Evolutionary conservation across 176 grass and related monocot species (phyloP), one percentile per base, ranked within the genome.

Genomic region (Triticum turgidum): DNA sequence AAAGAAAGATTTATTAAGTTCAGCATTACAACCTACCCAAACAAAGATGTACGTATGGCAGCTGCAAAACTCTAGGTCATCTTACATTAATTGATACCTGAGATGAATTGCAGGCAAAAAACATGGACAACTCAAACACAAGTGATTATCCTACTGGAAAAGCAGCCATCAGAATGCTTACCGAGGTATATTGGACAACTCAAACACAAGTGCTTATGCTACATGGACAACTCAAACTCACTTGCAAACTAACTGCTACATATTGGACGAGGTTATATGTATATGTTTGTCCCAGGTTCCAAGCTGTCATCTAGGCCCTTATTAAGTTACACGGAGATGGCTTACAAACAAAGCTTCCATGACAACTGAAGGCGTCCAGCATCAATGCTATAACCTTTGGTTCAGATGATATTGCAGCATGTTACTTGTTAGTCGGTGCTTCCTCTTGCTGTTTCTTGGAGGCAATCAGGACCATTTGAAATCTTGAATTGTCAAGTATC

Each of bases 51-150:
- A 34, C 6, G 1, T 42, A 25, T 1, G 14, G 68, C 15, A 82
- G 52, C 79, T 70, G 72, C 3, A 82, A 82, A 71, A 42, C 22
- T 51, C n/a, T 82, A 78, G 12, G 45, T 77, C 38, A 76, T 65
- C 13, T 77, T 65, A 65, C 41, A 78, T 54, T 81, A 90, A 77
- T 45, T 76, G 45, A 76, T 7, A 54, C 30, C 42, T 75, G 42
- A 75, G 25, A 15, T 86, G 13, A 69, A 54, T 18, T 54, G 61
- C 13, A 74, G 38, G 62, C 4, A 44, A 82, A 82, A 70, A 64
- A 17, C 12, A 78, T 3, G 8, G 37, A 86, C 47, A 45, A 61
- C 47, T 69, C 13, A 69, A 78, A 82, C 34, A 76, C 20, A 89
- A 81, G 58, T 47, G 49, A 21, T 76, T 76, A 29, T 68, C 45